Percentiles rank a stretch among this genome's conserved stretches.
Evolutionary conservation across 139 green algal species (phyloP).

Genomic region (Pycnococcus provasolii): DNA sequence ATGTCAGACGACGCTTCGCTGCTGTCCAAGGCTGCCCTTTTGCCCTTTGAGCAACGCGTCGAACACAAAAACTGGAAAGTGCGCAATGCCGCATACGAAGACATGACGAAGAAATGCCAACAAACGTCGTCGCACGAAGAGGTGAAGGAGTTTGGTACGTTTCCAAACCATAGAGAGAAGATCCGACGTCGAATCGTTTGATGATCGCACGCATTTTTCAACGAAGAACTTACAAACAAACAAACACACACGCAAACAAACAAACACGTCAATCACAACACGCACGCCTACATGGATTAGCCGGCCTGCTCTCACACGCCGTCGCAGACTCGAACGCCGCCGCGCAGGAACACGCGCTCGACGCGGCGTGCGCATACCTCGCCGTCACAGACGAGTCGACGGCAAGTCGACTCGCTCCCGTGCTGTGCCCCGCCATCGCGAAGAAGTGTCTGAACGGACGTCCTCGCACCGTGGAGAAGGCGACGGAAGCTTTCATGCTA

Average conservation of each 20-base stretch:
- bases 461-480: constrained; percentile 58
- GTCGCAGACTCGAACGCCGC: constrained; percentile 73
- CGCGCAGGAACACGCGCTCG: constrained; percentile 79
- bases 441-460: constrained; percentile 67
- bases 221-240: constrained; percentile 53
- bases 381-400: constrained; percentile 43
- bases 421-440: constrained; percentile 46
- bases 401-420: constrained; percentile 16
- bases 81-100: constrained; percentile 58
- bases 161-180: no score
- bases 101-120: constrained; percentile 45
- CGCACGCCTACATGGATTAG: constrained; percentile 37
- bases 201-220: constrained; percentile 47
- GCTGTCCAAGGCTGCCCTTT: no score
- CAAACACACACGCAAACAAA: background rate
- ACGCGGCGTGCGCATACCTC: constrained; percentile 41
- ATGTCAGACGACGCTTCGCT: no score
- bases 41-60: no score
- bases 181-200: constrained; percentile 25
- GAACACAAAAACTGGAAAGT: constrained; percentile 83
- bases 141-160: no score
- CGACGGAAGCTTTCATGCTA: constrained; percentile 50
- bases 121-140: no score
- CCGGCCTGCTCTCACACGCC: constrained; percentile 61
- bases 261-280: background rate